Base-by-base conservation (phyloP, 1,139 yeast genomes). In the Pichia sp. region DNA sequence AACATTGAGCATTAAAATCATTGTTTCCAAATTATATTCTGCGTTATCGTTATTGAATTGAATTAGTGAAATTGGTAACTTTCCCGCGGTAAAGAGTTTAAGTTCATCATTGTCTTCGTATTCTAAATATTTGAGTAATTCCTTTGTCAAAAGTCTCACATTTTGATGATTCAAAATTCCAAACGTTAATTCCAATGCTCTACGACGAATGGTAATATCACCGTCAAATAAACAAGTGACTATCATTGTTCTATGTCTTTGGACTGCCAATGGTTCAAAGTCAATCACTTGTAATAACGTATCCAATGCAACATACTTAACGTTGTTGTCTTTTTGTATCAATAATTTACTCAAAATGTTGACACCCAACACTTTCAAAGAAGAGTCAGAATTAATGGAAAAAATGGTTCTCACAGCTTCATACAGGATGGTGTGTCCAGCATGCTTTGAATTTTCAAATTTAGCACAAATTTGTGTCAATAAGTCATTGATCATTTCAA, bases 321-420 rank as follows among this genome's bases (percentile, higher is more conserved):
- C 85, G 64, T 94, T 94, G 64, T 90, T 88, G 59, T 88, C 96
- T 60, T 81, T 85, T 45, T 87, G 80, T 26, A 83, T 71, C 51
- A 94, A 67, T 59, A 94, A 86, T 60, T 85, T 86, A 36, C 97
- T 96, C 52, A 94, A 73, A 31, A 92, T 77, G 64, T 88, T 90
- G 50, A 94, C 84, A 38, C 96, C 98, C 49, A 94, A 72, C 37
- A 90, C 88, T 51, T 87, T 79, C 54, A 94, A 72, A 3, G 88
- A 77, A 43, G 90, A 87, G 58, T 88, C 95, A 3, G 95, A 73
- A 44, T 74, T 62, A 49, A 90, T 77, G 41, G 83, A 80, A 60
- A 94, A 87, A 43, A 92, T 90, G 1, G 97, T 85, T 58, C 80
- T 79, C 39, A 90, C 95, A 48, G 95, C 78, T 65, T 94, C 97